Base-by-base conservation (phyloP, 768 basidiomycete genomes). In the Boletus pseudopeckii region DNA sequence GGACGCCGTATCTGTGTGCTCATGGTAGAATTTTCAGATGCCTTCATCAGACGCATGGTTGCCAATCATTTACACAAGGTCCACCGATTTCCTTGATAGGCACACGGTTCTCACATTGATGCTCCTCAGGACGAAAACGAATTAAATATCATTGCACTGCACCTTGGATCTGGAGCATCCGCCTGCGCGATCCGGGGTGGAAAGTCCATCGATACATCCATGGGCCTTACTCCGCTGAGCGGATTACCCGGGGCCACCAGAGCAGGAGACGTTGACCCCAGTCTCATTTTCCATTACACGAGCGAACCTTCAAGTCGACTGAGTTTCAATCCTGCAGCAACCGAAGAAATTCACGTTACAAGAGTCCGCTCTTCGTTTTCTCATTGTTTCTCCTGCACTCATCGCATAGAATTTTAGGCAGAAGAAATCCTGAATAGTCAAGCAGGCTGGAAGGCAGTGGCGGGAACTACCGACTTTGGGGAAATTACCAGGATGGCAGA, bases 141-240 rank as follows among this genome's bases (percentile, higher is more conserved):
- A 10, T 72, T 86, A 43, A 92, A 86, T 66, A 77, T 95, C 47
- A 91, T 96, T 53, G 77, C 91, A 15, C 76, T 92, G 30, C 94
- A 96, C 68, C 81, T 96, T 51, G 93, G 93, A 5, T 90, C 90
- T n/a, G 94, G 94, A 14, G 93, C 92, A 0, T 91, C 87, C 14
- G 82, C 80, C 14, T 93, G 91, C 68, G 83, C 84, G 17, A 86
- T 96, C 67, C 76, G 77, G 45, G 65, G 75, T 37, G 94, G 94
- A 20, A 72, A 79, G 54, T 90, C 88, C 20, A 76, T 86, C 58
- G 91, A 96, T 69, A 95, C 92, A 1, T 86, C 83, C 36, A 97
- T 97, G 94, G 93, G 92, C 4, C 79, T 97, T 36, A 94, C 94
- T 1, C 93, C 92, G 4, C 71, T 93, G n/a, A 83, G 84, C 50